Percentiles rank a stretch among this genome's conserved stretches.
These are phyloP conservation scores for Umbelopsis isabellina DNA, from an alignment of 192 early-diverging fungal genomes.

Conservation along the genomic window DNA sequence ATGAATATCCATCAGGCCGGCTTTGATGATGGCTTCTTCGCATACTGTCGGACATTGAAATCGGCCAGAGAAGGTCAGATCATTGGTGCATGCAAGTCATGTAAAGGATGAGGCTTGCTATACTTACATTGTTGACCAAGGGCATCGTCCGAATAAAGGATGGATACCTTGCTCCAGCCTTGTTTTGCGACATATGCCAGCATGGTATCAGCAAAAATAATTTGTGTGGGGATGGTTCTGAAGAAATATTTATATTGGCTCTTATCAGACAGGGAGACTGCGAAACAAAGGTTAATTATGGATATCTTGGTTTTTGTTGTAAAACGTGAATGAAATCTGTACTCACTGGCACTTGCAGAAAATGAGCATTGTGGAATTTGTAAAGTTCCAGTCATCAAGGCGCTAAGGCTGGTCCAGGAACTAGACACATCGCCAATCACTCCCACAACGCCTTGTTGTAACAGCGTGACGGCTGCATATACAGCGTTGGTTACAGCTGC, in stretches of 20 bases:
- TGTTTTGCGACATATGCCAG: constrained; percentile 49
- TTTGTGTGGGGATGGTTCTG: constrained; percentile 55
- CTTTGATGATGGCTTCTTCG: constrained; percentile 39
- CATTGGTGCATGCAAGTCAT: not conserved
- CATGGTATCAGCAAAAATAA: constrained; percentile 51
- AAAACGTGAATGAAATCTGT: too few species aligned
- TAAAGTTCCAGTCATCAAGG: constrained; percentile 48
- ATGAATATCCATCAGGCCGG: constrained; percentile 33
- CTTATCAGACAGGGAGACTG: constrained; percentile 52
- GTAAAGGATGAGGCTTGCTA: not conserved
- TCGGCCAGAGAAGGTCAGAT: not conserved
- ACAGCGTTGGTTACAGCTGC: constrained; percentile 52
- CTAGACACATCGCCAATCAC: constrained; percentile 57
- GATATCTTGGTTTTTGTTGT: too few species aligned
- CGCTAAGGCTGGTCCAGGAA: constrained; percentile 50
- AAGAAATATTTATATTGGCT: constrained; percentile 53
- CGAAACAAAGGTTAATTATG: not conserved
- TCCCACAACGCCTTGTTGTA: constrained; percentile 55
- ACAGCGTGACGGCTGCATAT: constrained; percentile 49
- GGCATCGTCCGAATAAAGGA: constrained; percentile 50
- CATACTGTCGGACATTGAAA: constrained; percentile 37
- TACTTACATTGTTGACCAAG: constrained; percentile 52
- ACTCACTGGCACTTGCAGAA: constrained; percentile 52
- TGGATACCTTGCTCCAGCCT: constrained; percentile 48
- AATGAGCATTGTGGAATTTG: constrained; percentile 58